Conservation (phyloP, 2,329 filamentous ascomycete genomes). For the Botrytis galanthina region DNA sequence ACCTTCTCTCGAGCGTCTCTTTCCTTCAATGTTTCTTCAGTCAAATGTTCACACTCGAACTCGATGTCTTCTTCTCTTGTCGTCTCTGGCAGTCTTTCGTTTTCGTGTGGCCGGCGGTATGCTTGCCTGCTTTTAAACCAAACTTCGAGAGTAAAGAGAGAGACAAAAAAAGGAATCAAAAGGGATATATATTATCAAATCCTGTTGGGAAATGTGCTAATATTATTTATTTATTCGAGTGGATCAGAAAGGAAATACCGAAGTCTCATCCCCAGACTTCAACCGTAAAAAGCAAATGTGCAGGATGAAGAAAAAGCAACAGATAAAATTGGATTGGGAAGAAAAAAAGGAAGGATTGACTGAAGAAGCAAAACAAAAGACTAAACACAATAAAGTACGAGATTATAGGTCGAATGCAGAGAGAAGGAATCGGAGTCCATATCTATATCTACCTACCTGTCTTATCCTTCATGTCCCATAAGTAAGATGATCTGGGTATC, state of each 20-base stretch:
- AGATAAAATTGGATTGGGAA: neutral
- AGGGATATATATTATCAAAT: conserved; percentile 14
- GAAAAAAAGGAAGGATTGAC: conserved; percentile 3
- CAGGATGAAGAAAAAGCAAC: neutral
- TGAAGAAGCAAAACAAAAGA: neutral
- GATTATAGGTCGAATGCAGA: neutral
- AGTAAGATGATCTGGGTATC: neutral
- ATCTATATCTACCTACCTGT: neutral
- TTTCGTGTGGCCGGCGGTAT: neutral
- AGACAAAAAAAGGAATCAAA: neutral
- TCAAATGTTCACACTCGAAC: neutral
- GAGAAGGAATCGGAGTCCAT: neutral
- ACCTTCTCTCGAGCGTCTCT: neutral
- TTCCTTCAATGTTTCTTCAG: neutral
- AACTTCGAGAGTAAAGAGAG: neutral
- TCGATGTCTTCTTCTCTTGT: neutral
- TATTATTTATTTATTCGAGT: conserved; percentile 16
- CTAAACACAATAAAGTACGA: conserved; percentile 8
- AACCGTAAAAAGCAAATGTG: conserved; percentile 1
- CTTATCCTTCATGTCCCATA: conserved; percentile 12
- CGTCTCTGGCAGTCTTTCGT: neutral
- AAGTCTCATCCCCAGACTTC: conserved; percentile 14
- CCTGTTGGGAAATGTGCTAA: conserved; percentile 8
- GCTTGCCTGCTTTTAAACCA: neutral
- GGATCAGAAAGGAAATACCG: conserved; percentile 20